phyloP scores from a whole-genome alignment of 805 yeast species.

The Zygosaccharomyces lentus region DNA sequence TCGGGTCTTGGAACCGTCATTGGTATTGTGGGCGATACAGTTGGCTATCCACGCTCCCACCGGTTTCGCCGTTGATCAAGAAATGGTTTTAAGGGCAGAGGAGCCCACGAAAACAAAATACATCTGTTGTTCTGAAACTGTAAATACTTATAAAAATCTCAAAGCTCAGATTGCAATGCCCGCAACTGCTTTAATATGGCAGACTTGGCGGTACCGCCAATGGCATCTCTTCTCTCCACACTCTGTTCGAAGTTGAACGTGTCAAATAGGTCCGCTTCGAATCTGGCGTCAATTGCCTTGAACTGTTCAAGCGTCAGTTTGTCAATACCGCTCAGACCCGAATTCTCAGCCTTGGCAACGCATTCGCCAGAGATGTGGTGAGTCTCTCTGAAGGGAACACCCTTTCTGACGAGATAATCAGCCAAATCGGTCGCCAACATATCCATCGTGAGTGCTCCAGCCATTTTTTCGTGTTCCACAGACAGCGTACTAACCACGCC shows the following conservation, averaged over 20 bases:
- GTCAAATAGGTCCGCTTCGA: slow-evolving; percentile 70
- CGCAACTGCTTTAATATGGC: slow-evolving; percentile 78
- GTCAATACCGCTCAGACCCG: slow-evolving; percentile 77
- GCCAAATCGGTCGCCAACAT: slow-evolving; percentile 99
- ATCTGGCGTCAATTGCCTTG: slow-evolving; percentile 73
- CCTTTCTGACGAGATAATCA: slow-evolving; percentile 93
- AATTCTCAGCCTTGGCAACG: slow-evolving; percentile 84
- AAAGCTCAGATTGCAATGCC: slow-evolving; percentile 32
- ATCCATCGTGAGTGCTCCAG: slow-evolving; percentile 90
- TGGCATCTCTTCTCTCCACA: slow-evolving; percentile 94
- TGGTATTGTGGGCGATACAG: slow-evolving; percentile 26
- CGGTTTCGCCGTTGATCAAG: slow-evolving; percentile 1
- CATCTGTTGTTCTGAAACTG: neutral
- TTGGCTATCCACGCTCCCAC: slow-evolving; percentile 10
- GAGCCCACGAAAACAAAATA: neutral
- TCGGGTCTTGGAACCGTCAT: slow-evolving; percentile 12
- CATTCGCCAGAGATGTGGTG: slow-evolving; percentile 99
- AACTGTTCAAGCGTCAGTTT: slow-evolving; percentile 73
- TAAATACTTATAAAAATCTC: slow-evolving; percentile 3
- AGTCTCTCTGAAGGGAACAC: slow-evolving; percentile 98
- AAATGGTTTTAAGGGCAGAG: neutral
- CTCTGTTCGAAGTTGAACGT: slow-evolving; percentile 91
- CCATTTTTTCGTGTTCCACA: slow-evolving; percentile 74
- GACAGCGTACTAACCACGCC: slow-evolving; percentile 89
- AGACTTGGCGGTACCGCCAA: slow-evolving; percentile 92